phyloP scores from a whole-genome alignment of 164 flowering plant species.

The Tetracentron sinense region DNA sequence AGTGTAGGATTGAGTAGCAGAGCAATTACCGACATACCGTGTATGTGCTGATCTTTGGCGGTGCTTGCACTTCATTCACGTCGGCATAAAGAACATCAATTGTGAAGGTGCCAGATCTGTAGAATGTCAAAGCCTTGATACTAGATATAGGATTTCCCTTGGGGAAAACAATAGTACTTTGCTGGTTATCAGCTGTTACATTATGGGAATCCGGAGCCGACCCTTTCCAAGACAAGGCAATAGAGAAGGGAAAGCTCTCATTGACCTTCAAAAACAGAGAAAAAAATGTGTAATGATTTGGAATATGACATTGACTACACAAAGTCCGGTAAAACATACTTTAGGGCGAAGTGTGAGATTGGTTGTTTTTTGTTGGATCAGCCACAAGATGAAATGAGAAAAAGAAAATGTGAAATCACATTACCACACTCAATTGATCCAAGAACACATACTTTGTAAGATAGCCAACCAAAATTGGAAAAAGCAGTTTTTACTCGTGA shows the following conservation, averaged over 20 bases:
- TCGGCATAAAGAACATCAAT: slow-evolving; percentile 74
- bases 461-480: too few species aligned
- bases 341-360: too few species aligned
- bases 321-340: background rate
- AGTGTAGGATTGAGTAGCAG: background rate
- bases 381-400: too few species aligned
- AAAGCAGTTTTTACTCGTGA: too few species aligned
- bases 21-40: slow-evolving; percentile 45
- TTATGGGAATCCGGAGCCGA: slow-evolving; percentile 55
- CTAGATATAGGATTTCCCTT: slow-evolving; percentile 84
- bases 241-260: slow-evolving; percentile 74
- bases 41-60: slow-evolving; percentile 57
- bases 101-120: slow-evolving; percentile 63
- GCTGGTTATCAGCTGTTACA: slow-evolving; percentile 57
- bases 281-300: slow-evolving; percentile 3
- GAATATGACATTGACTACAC: too few species aligned
- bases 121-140: slow-evolving; percentile 75
- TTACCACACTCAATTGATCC: too few species aligned
- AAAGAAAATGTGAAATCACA: too few species aligned
- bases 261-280: slow-evolving; percentile 44
- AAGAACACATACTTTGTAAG: too few species aligned
- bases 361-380: too few species aligned
- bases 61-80: slow-evolving; percentile 42
- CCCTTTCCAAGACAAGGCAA: slow-evolving; percentile 85
- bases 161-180: slow-evolving; percentile 68